Base-by-base conservation (phyloP, 306 rosid genomes). In the Alnus glutinosa region DNA sequence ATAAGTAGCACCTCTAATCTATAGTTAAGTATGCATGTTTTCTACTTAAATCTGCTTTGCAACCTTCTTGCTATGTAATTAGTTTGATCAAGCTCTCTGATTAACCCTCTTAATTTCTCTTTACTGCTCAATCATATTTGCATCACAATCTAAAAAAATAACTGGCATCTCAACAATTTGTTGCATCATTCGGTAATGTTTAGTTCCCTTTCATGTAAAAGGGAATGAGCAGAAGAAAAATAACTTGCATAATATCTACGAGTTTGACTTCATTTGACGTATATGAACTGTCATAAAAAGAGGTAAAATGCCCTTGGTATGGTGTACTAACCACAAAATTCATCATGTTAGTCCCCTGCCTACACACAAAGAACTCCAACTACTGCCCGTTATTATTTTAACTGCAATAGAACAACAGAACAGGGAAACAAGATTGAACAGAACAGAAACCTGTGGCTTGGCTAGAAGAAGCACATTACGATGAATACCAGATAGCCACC, bases 401-500 rank as follows among this genome's bases (percentile, higher is more conserved):
- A 63, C 48, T 39, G 19, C 42, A 55, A 77, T 9, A 37, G 68
- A 74, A 46, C 49, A 68, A 34, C 2, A 59, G 76, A 10, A 67
- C 32, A 47, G 16, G 39, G 62, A 51, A 72, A 75, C 14, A 76
- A 73, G 11, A 52, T 59, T 69, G 47, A 75, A 71, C 59, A 67
- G 52, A 78, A 85, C 72, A 77, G 64, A 78, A 80, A 92, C 98
- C 95, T 92, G 79, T 8, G 98, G 98, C 86, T 95, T 92, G 74
- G 98, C 78, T 61, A 95, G 87, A 82, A 95, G 98, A 77, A 92
- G 91, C 75, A 95, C 98, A 66, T 95, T 97, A 48, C 98, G 97
- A 81, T 92, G 98, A 80, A 95, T 89, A 42, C 98, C 98, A 28
- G 98, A 92, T 79, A 95, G 73, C 90, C 98, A 85, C 98, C 98